phyloP scores from a whole-genome alignment of 495 filamentous ascomycete species.

The Aspergillus heteromorphus region DNA sequence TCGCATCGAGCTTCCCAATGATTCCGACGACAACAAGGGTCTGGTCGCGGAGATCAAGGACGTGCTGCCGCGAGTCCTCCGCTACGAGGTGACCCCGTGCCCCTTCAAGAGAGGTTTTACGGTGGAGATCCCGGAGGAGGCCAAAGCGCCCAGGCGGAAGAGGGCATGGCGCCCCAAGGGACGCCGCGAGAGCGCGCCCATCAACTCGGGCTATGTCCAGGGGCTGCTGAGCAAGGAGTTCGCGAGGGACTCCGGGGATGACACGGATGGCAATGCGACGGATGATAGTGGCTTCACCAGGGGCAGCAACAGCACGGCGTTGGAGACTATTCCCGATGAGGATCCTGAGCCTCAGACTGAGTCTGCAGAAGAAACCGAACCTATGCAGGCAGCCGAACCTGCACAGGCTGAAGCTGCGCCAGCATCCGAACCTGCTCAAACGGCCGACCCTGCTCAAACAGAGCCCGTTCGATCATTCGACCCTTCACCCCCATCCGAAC shows the following conservation, averaged over 20 bases:
- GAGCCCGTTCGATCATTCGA: too few relatives aligned
- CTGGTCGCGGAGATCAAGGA: constrained; percentile 60
- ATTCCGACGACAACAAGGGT: constrained; percentile 51
- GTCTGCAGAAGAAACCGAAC: too few relatives aligned
- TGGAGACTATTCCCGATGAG: constrained; percentile 25
- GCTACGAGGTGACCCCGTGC: constrained; percentile 82
- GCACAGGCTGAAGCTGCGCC: too few relatives aligned
- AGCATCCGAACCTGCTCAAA: too few relatives aligned
- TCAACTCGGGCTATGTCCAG: constrained; percentile 5
- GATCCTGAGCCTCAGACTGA: constrained; percentile 15
- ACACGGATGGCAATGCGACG: constrained; percentile 36
- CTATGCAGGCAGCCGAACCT: too few relatives aligned
- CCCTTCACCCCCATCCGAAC: too few relatives aligned
- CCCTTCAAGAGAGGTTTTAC: constrained; percentile 75
- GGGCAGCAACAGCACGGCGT: constrained; percentile 21
- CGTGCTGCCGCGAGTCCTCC: constrained; percentile 63
- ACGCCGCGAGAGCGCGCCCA: constrained; percentile 38
- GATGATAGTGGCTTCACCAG: constrained; percentile 32
- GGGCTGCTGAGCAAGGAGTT: constrained; percentile 13
- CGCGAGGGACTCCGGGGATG: constrained; percentile 27
- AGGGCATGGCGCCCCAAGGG: constrained; percentile 64
- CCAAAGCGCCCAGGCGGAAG: constrained; percentile 59
- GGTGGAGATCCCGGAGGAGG: constrained; percentile 67
- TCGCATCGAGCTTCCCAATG: constrained; percentile 75
- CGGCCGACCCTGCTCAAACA: too few relatives aligned